Evolutionary conservation across 2,329 filamentous ascomycete genomes (phyloP), one percentile per base, ranked within the genome.

Genomic region (Fusarium sp.): DNA sequence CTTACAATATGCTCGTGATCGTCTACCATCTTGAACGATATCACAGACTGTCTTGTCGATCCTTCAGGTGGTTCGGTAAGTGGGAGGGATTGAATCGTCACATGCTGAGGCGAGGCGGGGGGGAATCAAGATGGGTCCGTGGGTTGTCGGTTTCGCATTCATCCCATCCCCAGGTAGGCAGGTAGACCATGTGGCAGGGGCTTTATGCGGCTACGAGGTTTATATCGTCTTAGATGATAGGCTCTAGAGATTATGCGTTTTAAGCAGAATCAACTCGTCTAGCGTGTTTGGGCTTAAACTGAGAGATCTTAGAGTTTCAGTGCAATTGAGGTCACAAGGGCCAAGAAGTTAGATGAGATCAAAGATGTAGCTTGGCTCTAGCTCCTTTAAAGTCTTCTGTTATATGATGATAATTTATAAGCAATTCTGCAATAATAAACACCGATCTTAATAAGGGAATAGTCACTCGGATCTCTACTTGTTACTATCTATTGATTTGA

Each of bases 171-270:
- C 4, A 34, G 29, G 13, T 31, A 33, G 54, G 13, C 16, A 20
- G 54, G 29, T 38, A 33, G 9, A 13, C 14, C 20, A 27, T 27
- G 42, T 46, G 38, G n/a, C 38, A 46, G 34, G 53, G 53, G 53
- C 53, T 9, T 56, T 40, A 42, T 58, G 55, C 55, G 29, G 29
- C 40, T 42, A 36, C 55, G 40, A 49, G 55, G 29, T 49, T 49
- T 36, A 46, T 13, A 23, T 55, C 14, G 20, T 16, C 10, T 11
- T 54, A n/a, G 13, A 44, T 44, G 31, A 14, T 25, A 20, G 20
- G 23, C 16, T n/a, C n/a, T 27, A 4, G 7, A 42, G 34, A 33
- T 23, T 34, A 23, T 31, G 50, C 18, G 18, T 33, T 50, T 50
- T 34, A n/a, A 8, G 8, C 16, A 13, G 27, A 25, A 51, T 51